Percentiles rank a stretch among this genome's conserved stretches.
phyloP scores from a whole-genome alignment of 2,329 filamentous ascomycete species.

The Graphiopsis chlorocephala region DNA sequence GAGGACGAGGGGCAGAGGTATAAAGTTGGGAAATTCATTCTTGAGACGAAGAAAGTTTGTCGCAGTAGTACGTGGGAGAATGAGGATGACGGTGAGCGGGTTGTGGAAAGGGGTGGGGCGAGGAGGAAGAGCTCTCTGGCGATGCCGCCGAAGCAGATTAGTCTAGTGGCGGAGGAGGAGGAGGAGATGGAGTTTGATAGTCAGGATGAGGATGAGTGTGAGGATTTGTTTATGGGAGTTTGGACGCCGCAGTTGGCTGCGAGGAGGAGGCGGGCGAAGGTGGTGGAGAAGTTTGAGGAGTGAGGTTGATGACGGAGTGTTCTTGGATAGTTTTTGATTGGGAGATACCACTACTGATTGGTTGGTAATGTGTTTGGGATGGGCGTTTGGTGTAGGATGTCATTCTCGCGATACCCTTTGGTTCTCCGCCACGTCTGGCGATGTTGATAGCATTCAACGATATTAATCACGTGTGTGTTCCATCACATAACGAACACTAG shows the following conservation, averaged over 20 bases:
- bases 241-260: conserved; percentile 57
- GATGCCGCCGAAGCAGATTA: conserved; percentile 23
- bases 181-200: conserved; percentile 60
- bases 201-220: conserved; percentile 65
- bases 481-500: background rate
- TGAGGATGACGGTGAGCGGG: conserved; percentile 26
- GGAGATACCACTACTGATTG: background rate
- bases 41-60: conserved; percentile 58
- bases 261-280: conserved; percentile 41
- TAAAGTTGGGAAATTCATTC: conserved; percentile 65
- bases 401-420: conserved; percentile 7
- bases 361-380: background rate
- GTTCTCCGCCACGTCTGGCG: background rate
- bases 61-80: conserved; percentile 53
- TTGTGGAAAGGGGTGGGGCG: conserved; percentile 9
- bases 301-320: background rate
- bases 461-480: background rate
- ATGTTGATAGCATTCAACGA: background rate
- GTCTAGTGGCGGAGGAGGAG: conserved; percentile 14
- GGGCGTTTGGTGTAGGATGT: background rate
- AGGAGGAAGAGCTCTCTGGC: conserved; percentile 23
- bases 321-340: background rate
- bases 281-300: conserved; percentile 9
- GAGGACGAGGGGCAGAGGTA: conserved; percentile 61
- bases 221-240: conserved; percentile 61